Evolutionary conservation across 257 asterid species (phyloP).

Genomic region (Cordia subcordata): DNA sequence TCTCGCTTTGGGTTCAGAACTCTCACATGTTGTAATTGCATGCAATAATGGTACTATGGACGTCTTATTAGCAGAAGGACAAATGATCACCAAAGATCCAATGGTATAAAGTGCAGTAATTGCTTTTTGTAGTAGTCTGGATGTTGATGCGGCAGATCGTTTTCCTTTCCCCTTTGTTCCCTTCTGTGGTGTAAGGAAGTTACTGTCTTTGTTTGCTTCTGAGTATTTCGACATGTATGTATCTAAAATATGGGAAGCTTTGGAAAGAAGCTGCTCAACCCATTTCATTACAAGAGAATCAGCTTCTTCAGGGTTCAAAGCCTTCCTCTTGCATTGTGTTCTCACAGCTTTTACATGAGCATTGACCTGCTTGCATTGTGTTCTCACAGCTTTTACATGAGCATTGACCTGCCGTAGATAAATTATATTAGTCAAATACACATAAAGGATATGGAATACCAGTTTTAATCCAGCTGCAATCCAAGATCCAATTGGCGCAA

Average conservation of each 20-base stretch:
- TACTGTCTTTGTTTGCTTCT: constrained; percentile 28
- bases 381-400: too few relatives aligned
- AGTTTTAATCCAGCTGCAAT: neutral
- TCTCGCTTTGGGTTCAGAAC: constrained; percentile 44
- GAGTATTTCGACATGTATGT: constrained; percentile 45
- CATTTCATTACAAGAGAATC: constrained; percentile 64
- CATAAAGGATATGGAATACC: neutral
- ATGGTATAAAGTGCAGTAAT: constrained; percentile 69
- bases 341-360: too few relatives aligned
- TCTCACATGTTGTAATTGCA: constrained; percentile 67
- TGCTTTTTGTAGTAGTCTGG: constrained; percentile 42
- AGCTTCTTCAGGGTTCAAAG: constrained; percentile 52
- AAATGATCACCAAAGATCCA: constrained; percentile 64
- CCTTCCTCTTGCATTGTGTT: constrained; percentile 78
- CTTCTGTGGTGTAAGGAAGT: constrained; percentile 50
- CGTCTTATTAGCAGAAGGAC: constrained; percentile 66
- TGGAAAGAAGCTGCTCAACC: constrained; percentile 59
- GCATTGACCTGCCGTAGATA: constrained; percentile 78
- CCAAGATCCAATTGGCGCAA: neutral
- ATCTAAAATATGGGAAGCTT: constrained; percentile 55
- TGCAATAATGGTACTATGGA: constrained; percentile 60
- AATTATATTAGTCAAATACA: neutral
- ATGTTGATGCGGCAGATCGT: constrained; percentile 25
- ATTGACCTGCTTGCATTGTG: too few relatives aligned
- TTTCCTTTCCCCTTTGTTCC: constrained; percentile 30